phyloP scores from a whole-genome alignment of 176 grass and related monocot genomes.

The Zea mays region Zm-B73-REFERENCE-NAM-5.0 NC_050102.1:104518501-104519000 shows the following conservation, averaged over 20 bases:
- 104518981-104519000: background rate
- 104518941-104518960: background rate
- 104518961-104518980: background rate
- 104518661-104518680: background rate
- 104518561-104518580: background rate
- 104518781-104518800: background rate
- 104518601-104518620: background rate
- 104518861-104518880: background rate
- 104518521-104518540: too few relatives aligned
- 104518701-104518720: too few relatives aligned
- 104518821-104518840: background rate
- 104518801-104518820: background rate
- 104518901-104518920: background rate
- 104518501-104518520: too few relatives aligned
- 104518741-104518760: background rate
- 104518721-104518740: background rate
- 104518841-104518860: background rate
- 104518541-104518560: too few relatives aligned
- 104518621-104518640: background rate
- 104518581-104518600: background rate
- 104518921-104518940: background rate
- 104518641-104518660: too few relatives aligned
- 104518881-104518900: background rate
- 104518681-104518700: background rate
- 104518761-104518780: too few relatives aligned